These are phyloP conservation scores for Leccinum broughii DNA, from an alignment of 768 basidiomycete genomes.

Conservation along the genomic window DNA sequence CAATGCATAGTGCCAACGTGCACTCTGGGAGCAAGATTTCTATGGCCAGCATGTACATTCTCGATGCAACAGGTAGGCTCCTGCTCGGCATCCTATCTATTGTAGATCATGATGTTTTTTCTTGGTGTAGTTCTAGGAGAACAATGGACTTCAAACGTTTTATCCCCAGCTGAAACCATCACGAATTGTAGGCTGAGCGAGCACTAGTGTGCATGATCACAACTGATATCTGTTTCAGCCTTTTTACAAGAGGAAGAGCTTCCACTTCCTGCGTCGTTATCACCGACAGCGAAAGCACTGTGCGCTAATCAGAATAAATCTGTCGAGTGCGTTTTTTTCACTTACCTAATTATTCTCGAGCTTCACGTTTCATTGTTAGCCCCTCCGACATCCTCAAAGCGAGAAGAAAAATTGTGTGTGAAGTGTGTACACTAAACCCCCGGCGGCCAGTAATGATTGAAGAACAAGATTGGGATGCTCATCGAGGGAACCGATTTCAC, in stretches of 20 bases:
- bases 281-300: constrained; percentile 53
- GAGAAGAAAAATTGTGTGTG: constrained; percentile 59
- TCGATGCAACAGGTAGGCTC: constrained; percentile 66
- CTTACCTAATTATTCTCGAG: not conserved
- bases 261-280: constrained; percentile 58
- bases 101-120: constrained; percentile 1
- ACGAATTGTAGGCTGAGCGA: constrained; percentile 42
- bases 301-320: constrained; percentile 46
- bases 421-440: constrained; percentile 58
- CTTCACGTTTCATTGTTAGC: constrained; percentile 38
- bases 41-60: constrained; percentile 50
- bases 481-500: constrained; percentile 58
- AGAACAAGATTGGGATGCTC: constrained; percentile 52
- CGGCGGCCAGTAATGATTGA: constrained; percentile 67
- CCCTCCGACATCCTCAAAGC: constrained; percentile 56
- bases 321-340: constrained; percentile 41
- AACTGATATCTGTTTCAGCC: constrained; percentile 30
- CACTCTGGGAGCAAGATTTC: constrained; percentile 27
- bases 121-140: constrained; percentile 47
- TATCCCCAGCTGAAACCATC: constrained; percentile 49
- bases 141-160: constrained; percentile 59
- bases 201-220: not conserved
- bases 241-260: constrained; percentile 53
- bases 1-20: constrained; percentile 49
- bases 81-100: not conserved